Base-by-base conservation (phyloP, 331 rosid genomes). In the Rhamnella rubrinervis region DNA sequence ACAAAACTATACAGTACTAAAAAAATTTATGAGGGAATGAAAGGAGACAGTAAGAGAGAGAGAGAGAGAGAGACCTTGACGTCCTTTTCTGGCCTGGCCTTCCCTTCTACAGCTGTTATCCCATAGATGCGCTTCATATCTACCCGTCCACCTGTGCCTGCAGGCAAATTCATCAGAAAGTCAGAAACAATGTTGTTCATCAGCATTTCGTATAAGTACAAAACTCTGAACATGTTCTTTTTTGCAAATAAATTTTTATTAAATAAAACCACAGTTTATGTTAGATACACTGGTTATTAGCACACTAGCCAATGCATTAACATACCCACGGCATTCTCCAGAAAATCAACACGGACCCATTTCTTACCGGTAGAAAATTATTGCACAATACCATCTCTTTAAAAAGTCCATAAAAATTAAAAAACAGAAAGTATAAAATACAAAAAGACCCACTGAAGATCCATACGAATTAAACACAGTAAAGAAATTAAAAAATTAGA, bases 41-140 rank as follows among this genome's bases (percentile, higher is more conserved):
- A 14, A 39, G 51, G 57, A 2, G n/a, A n/a, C n/a, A n/a, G n/a
- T n/a, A n/a, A 50, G 62, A 49, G 21, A 78, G 41, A 60, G 18
- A 46, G n/a, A 14, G n/a, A 39, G 20, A 28, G 35, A 1, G 19
- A n/a, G 28, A 93, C 98, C 99, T 95, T 95, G 99, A 80, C 99
- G 97, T 50, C 99, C 99, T 76, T 95, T 95, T 67, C 99, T 84
- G 13, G 99, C 99, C 70, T 95, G 99, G 44, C 99, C 99, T 81
- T 95, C 99, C 47, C 99, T 89, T 71, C 97, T 89, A 84, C 97
- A 91, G 91, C 99, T 95, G 83, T 95, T 95, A 78, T 95, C 99
- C 99, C 99, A 95, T 1, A 95, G 95, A 91, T 95, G 99, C 81
- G 99, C 99, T 82, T 95, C 99, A 69, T 95, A 95, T 91, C 99